Conservation (phyloP, 2,329 filamentous ascomycete species). For the Fusarium scirpi region DNA sequence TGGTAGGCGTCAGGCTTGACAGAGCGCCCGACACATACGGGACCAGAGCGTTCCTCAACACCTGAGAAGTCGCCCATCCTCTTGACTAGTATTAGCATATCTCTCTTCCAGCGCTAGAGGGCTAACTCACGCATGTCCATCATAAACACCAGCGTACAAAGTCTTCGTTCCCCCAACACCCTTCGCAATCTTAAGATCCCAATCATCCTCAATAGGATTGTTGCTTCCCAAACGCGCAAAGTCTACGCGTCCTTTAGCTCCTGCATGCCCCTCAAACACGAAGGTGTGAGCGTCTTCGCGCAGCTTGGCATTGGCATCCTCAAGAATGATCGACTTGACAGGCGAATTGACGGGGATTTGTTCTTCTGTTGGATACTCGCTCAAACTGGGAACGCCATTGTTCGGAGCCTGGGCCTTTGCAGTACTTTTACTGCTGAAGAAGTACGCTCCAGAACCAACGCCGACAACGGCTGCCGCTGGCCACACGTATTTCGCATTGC, state of each 20-base stretch:
- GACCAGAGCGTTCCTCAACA: conserved; percentile 57
- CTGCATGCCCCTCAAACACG: conserved; percentile 45
- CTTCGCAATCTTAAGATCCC: conserved; percentile 49
- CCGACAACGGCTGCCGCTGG: conserved; percentile 14
- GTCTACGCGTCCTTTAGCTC: conserved; percentile 50
- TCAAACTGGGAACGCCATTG: conserved; percentile 18
- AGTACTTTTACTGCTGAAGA: conserved; percentile 9
- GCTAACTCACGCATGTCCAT: conserved; percentile 61
- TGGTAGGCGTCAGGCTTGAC: conserved; percentile 43
- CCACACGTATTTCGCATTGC: conserved; percentile 13
- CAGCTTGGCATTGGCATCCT: conserved; percentile 48
- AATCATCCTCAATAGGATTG: conserved; percentile 53
- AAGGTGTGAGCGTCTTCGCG: conserved; percentile 50
- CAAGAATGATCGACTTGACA: conserved; percentile 43
- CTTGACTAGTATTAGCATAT: conserved; percentile 32
- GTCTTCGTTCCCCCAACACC: conserved; percentile 48
- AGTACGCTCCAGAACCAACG: conserved; percentile 22
- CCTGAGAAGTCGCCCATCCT: conserved; percentile 57
- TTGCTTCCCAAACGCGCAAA: conserved; percentile 53
- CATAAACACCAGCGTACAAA: conserved; percentile 57
- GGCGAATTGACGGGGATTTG: conserved; percentile 46
- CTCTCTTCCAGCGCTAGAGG: neutral
- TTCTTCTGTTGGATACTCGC: conserved; percentile 30
- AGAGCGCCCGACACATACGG: conserved; percentile 56
- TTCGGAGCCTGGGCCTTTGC: neutral